Evolutionary conservation across 192 early-diverging fungal species (phyloP).

Genomic region (Coemansia sp.): DNA sequence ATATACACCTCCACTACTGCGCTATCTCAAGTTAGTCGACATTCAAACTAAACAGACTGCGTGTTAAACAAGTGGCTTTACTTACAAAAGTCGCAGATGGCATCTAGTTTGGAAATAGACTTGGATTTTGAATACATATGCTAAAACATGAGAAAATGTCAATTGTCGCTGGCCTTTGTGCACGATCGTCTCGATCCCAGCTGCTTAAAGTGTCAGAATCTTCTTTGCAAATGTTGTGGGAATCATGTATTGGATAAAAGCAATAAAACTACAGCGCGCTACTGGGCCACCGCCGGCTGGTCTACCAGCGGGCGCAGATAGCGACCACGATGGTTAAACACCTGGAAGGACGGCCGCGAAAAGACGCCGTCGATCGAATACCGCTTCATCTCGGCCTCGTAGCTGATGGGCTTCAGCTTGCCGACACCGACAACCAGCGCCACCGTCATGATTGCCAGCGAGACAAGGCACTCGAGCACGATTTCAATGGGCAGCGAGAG

Average conservation of each 20-base stretch:
- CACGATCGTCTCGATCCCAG: neutral
- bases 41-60: neutral
- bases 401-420: constrained; percentile 46
- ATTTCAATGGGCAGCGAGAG: constrained; percentile 39
- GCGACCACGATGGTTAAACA: constrained; percentile 50
- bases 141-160: neutral
- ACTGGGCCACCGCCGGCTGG: constrained; percentile 8
- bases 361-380: constrained; percentile 50
- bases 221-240: neutral
- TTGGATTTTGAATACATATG: neutral
- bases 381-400: constrained; percentile 54
- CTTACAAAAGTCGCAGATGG: constrained; percentile 49
- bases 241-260: neutral
- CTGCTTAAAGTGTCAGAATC: too few species aligned
- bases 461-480: constrained; percentile 41
- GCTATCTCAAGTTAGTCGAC: neutral
- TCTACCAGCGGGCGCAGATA: constrained; percentile 28
- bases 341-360: constrained; percentile 51
- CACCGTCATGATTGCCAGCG: constrained; percentile 46
- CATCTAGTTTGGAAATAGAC: constrained; percentile 29
- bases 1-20: constrained; percentile 47
- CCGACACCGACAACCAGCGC: constrained; percentile 40
- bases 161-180: neutral
- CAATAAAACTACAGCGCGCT: neutral
- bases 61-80: neutral